Base-by-base conservation (phyloP, 2,329 filamentous ascomycete species). In the Nothophaeocryptopus gaeumannii region DNA sequence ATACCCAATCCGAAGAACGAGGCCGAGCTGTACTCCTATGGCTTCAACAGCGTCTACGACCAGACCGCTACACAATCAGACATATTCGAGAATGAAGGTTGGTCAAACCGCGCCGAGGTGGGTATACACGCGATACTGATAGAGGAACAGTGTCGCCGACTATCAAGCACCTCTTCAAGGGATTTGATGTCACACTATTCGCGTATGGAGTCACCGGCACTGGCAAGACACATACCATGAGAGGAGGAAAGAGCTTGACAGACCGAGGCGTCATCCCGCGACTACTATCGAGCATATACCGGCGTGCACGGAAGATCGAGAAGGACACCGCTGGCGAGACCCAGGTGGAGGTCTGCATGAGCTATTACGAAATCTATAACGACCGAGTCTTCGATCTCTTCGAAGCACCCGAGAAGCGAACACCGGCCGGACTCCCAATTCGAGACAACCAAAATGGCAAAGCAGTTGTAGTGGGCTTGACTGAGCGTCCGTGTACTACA, bases 181-280 rank as follows among this genome's bases (percentile, higher is more conserved):
- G 93, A 47, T 99, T 96, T 79, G 99, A 99, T 81, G 93, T 99
- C 52, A 99, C 93, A 3, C 82, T 99, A 34, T 78, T 99, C 64
- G 93, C 93, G 36, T 99, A 99, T 65, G 93, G 93, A 59, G 93
- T 99, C 74, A 99, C 93, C 13, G 95, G 93, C 46, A 91, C 93
- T 5, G 93, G 93, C 61, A 99, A 99, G 74, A 97, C 93, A 5
- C 96, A 96, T 67, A 99, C 93, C 0, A 99, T 99, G 93, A 53
- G 59, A 58, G 69, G 59, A 58, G 61, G 55, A 80, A 88, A 53
- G 80, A 78, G 56, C 84, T 83, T 47, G 85, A 86, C 67, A 15
- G 65, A 62, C 85, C 71, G 93, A 47, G 62, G 62, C 86, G 88
- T 35, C 86, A 91, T 55, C 67, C 76, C 8, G 68, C 68, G 55